These are phyloP conservation scores for Colletotrichum costaricense DNA, from an alignment of 2,329 filamentous ascomycete genomes.

Conservation along the genomic window DNA sequence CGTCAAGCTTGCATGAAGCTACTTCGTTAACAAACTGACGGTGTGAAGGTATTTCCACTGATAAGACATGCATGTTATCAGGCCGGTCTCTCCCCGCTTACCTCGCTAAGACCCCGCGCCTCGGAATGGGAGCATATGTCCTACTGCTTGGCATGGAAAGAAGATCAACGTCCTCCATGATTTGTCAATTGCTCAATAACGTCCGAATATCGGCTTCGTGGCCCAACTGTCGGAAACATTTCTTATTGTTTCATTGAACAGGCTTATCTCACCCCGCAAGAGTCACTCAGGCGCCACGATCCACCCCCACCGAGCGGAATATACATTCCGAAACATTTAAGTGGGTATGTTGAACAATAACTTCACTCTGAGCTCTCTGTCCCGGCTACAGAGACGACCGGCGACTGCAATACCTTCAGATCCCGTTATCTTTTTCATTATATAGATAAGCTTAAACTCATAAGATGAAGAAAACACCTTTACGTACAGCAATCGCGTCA, in stretches of 20 bases:
- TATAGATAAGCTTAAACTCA: too few relatives aligned
- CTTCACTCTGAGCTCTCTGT: too few relatives aligned
- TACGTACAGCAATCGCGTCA: too few relatives aligned
- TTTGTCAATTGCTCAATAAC: not conserved
- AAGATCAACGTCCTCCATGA: not conserved
- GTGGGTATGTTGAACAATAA: not conserved
- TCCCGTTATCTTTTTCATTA: too few relatives aligned
- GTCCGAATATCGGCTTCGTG: not conserved
- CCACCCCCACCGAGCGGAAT: not conserved
- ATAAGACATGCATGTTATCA: not conserved
- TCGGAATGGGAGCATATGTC: not conserved
- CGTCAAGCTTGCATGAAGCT: not conserved
- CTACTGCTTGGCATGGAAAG: not conserved
- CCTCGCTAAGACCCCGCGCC: not conserved
- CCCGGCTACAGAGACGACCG: too few relatives aligned
- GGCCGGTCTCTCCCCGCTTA: not conserved
- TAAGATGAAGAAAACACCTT: too few relatives aligned
- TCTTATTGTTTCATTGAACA: not conserved
- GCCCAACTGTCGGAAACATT: not conserved
- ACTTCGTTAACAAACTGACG: not conserved
- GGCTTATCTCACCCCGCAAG: not conserved
- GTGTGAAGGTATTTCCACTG: not conserved
- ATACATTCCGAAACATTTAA: not conserved
- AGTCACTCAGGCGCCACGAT: not conserved
- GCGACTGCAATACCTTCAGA: too few relatives aligned